phyloP scores from a whole-genome alignment of 169 alveolate species.

The Cryptosporidium felis region DNA sequence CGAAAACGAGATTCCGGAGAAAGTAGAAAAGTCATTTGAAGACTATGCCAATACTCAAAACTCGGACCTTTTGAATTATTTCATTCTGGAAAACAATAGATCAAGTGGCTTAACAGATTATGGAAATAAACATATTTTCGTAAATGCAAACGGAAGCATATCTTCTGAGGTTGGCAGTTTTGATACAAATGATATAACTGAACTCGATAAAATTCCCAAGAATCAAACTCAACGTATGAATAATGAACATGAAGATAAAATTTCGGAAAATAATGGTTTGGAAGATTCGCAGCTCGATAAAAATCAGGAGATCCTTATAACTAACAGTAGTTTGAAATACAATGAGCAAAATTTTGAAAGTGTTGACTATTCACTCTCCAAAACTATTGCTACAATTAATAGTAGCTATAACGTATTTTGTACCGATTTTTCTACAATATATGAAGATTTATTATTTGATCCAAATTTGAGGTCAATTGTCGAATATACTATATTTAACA shows the following conservation, averaged over 20 bases:
- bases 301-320: neutral
- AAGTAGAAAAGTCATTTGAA: neutral
- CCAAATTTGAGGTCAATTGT: constrained; percentile 12
- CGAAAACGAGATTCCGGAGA: neutral
- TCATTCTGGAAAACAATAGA: no score
- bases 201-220: neutral
- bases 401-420: neutral
- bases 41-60: no score
- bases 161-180: neutral
- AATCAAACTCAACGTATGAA: neutral
- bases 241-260: neutral
- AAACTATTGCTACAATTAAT: neutral
- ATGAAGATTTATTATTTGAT: constrained; percentile 2
- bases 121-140: neutral
- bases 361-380: neutral
- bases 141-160: neutral
- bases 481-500: constrained; percentile 41
- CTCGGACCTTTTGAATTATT: no score
- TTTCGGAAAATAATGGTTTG: neutral
- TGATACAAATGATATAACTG: neutral
- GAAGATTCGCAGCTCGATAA: neutral
- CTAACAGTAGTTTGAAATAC: neutral
- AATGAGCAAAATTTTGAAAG: neutral
- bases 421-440: constrained; percentile 14
- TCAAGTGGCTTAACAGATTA: no score